Percentiles rank a stretch among this genome's conserved stretches.
Evolutionary conservation across 306 rosid genomes (phyloP).

Genomic region (Vigna trinervia): DNA sequence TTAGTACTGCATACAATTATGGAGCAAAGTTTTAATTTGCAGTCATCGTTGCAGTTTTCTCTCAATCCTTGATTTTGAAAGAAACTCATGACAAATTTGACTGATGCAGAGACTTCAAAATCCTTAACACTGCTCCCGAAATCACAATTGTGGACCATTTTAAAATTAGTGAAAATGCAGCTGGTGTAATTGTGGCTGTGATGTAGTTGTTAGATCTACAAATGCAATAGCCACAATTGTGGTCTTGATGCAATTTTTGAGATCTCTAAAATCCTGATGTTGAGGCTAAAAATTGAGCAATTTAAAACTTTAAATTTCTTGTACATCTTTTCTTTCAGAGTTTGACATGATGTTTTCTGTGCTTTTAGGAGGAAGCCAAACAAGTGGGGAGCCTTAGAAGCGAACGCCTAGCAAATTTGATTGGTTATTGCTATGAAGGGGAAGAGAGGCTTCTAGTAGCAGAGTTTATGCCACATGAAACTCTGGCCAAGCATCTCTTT

Average conservation of each 20-base stretch:
- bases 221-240: neutral
- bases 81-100: neutral
- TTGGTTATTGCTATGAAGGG: slow-evolving; percentile 88
- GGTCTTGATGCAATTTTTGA: neutral
- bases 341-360: slow-evolving; percentile 35
- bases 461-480: slow-evolving; percentile 88
- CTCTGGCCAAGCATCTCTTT: slow-evolving; percentile 90
- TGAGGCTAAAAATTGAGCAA: neutral
- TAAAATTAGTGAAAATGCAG: neutral
- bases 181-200: neutral
- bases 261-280: neutral
- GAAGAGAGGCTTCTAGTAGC: slow-evolving; percentile 90
- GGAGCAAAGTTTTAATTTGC: neutral
- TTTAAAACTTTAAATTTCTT: neutral
- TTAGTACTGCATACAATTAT: neutral
- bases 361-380: slow-evolving; percentile 76
- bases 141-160: neutral
- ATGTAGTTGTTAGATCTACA: neutral
- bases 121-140: neutral
- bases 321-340: neutral
- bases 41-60: neutral
- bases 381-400: slow-evolving; percentile 83
- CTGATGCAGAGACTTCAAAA: neutral
- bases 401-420: slow-evolving; percentile 83
- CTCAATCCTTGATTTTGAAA: neutral